Conservation (phyloP, 441 rosid genomes). For the Mallotus repandus region DNA sequence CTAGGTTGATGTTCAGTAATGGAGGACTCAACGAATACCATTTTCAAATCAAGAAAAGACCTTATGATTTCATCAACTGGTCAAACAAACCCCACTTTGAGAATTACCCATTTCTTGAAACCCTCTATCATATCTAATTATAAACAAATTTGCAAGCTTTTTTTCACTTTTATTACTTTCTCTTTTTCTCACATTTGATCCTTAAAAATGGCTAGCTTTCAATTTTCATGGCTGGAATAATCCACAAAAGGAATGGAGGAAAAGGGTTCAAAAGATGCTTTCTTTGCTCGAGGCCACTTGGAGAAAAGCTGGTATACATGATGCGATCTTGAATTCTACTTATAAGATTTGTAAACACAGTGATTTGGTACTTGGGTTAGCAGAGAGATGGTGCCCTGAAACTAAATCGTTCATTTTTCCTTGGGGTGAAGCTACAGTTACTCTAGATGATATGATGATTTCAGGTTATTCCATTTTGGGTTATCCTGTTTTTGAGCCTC, state of each 20-base stretch:
- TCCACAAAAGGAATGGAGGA: conserved; percentile 24
- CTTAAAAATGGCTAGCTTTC: conserved; percentile 15
- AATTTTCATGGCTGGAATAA: conserved; percentile 25
- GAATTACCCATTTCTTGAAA: conserved; percentile 36
- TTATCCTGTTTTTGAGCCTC: conserved; percentile 24
- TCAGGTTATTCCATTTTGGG: conserved; percentile 35
- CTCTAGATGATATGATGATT: conserved; percentile 44
- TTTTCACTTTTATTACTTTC: conserved; percentile 17
- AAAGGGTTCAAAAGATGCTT: conserved; percentile 39
- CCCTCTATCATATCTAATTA: conserved; percentile 16
- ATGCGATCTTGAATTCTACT: conserved; percentile 38
- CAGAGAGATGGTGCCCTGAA: conserved; percentile 40
- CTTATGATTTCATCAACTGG: conserved; percentile 29
- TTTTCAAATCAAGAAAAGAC: conserved; percentile 40
- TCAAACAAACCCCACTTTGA: conserved; percentile 19
- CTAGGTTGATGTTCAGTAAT: conserved; percentile 16
- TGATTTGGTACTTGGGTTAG: conserved; percentile 36
- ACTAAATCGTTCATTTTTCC: conserved; percentile 42
- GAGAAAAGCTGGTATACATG: conserved; percentile 40
- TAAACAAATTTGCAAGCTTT: background rate
- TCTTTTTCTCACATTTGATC: conserved; percentile 18
- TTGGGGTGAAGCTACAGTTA: conserved; percentile 53
- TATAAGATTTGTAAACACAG: conserved; percentile 14
- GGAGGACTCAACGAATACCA: conserved; percentile 17
- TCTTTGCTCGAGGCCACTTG: conserved; percentile 30